Conservation (phyloP, 495 filamentous ascomycete genomes). For the Cercophora newfieldiana region DNA sequence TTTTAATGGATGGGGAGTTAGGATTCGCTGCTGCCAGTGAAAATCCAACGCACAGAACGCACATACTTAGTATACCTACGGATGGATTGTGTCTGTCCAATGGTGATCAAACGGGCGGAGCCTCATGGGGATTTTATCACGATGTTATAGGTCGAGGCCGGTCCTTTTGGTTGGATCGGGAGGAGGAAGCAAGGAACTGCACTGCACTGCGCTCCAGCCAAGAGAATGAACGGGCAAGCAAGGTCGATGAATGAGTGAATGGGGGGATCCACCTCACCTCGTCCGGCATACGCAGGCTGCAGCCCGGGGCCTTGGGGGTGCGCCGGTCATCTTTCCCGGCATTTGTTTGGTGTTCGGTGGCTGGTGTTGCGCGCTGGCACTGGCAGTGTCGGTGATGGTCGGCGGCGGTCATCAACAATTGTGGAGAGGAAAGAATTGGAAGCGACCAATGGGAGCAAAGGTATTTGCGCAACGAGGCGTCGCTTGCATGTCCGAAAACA, state of each 20-base stretch:
- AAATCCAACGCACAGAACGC: neutral
- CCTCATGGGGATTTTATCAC: neutral
- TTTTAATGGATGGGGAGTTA: neutral
- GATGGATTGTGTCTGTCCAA: neutral
- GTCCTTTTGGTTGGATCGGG: neutral
- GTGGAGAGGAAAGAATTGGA: neutral
- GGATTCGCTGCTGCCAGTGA: neutral
- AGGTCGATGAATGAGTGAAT: too few species aligned
- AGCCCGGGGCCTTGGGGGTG: too few species aligned
- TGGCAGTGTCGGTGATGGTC: too few species aligned
- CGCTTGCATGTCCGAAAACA: neutral
- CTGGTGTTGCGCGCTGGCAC: neutral
- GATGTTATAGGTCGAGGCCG: neutral
- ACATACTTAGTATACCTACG: neutral
- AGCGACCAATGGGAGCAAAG: neutral
- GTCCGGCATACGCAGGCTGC: too few species aligned
- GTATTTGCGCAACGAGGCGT: neutral
- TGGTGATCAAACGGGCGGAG: slow-evolving; percentile 9
- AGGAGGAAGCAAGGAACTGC: too few species aligned
- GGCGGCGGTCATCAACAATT: neutral
- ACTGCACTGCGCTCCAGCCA: too few species aligned
- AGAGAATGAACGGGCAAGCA: too few species aligned
- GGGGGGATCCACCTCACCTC: too few species aligned
- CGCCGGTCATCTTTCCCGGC: neutral
- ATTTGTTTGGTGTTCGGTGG: neutral